These are phyloP conservation scores for Mangifera indica DNA, from an alignment of 345 rosid species.

Conservation along the genomic window DNA sequence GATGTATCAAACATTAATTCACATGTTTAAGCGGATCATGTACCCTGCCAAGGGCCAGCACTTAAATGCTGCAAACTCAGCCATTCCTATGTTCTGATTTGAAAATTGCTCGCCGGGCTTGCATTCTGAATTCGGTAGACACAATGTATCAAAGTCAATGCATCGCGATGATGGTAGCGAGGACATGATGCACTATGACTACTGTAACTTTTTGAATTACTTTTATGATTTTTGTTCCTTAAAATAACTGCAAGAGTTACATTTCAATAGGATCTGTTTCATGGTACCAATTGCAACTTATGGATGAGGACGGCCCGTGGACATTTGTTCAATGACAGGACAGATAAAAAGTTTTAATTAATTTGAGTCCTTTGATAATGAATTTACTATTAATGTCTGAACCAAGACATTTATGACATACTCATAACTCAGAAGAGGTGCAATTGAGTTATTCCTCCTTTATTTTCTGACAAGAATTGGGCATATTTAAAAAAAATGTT, in stretches of 20 bases:
- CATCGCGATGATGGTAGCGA: neutral
- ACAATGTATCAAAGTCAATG: neutral
- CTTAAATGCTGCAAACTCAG: neutral
- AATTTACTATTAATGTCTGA: neutral
- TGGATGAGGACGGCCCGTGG: neutral
- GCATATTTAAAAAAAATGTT: too few species aligned
- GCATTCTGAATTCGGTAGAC: neutral
- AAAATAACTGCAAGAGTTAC: neutral
- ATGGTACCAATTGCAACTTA: neutral
- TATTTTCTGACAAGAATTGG: conserved; percentile 6
- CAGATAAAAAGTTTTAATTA: neutral
- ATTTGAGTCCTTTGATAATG: neutral
- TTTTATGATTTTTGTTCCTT: neutral
- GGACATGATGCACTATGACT: neutral
- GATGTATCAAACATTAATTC: neutral
- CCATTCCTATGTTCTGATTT: neutral
- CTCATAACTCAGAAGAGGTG: neutral
- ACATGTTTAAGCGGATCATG: neutral
- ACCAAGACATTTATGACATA: neutral
- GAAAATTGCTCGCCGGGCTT: neutral
- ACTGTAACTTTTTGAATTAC: neutral
- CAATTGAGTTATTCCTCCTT: neutral
- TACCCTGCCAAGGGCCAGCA: neutral
- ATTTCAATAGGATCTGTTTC: neutral
- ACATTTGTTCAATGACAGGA: neutral